Percentiles rank a stretch among this genome's conserved stretches.
phyloP scores from a whole-genome alignment of 106 monocot species.

The Acorus gramineus region DNA sequence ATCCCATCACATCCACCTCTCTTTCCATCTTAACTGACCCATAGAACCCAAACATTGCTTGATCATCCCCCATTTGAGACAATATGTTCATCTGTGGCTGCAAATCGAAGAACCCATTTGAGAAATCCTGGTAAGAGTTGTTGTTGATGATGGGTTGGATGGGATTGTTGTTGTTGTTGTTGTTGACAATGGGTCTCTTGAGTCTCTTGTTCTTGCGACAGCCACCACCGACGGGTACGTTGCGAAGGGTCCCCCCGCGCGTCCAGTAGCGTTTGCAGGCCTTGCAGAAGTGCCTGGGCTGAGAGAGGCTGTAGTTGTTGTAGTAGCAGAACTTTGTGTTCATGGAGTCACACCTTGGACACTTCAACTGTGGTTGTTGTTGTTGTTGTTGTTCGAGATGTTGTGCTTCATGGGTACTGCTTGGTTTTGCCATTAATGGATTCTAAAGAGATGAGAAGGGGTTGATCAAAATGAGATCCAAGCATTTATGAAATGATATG shows the following conservation, averaged over 20 bases:
- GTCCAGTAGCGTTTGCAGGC: conserved; percentile 38
- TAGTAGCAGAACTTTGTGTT: conserved; percentile 84
- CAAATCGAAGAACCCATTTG: neutral
- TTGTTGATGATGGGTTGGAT: neutral
- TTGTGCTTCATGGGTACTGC: too few species aligned
- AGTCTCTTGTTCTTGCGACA: conserved; percentile 24
- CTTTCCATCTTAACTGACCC: too few species aligned
- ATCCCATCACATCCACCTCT: too few species aligned
- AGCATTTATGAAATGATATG: too few species aligned
- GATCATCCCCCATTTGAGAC: neutral
- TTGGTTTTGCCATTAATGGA: neutral
- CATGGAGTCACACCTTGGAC: conserved; percentile 56
- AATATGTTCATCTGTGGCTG: conserved; percentile 16
- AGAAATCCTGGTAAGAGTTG: neutral
- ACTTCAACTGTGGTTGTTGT: conserved; percentile 20
- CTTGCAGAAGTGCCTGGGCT: conserved; percentile 29
- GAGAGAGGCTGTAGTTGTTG: conserved; percentile 42
- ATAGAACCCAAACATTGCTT: too few species aligned
- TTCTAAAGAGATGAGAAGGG: conserved; percentile 5
- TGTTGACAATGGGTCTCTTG: neutral
- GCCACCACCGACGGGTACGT: conserved; percentile 28
- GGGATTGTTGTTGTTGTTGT: neutral
- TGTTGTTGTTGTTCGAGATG: neutral
- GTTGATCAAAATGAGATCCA: too few species aligned
- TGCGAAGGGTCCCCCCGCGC: conserved; percentile 29